Evolutionary conservation across 495 filamentous ascomycete genomes (phyloP).

Genomic region (Penicillium coffeae): DNA sequence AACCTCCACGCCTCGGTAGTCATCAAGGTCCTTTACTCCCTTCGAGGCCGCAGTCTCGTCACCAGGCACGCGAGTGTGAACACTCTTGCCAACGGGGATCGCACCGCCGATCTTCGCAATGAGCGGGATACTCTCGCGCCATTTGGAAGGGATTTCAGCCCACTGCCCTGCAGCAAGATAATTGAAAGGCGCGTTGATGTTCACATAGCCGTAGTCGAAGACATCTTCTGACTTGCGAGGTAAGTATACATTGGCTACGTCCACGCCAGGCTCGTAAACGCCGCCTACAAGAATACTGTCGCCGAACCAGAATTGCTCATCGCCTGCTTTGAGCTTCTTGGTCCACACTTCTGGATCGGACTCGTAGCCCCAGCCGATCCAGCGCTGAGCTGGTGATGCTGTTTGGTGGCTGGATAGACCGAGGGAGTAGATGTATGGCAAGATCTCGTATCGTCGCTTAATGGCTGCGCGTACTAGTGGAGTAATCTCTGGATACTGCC

Average conservation of each 20-base stretch:
- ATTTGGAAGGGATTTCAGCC: conserved; percentile 54
- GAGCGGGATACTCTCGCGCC: conserved; percentile 58
- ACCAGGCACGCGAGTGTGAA: conserved; percentile 53
- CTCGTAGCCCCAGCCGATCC: conserved; percentile 68
- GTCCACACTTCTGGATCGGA: conserved; percentile 60
- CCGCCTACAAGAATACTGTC: conserved; percentile 62
- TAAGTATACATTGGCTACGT: conserved; percentile 54
- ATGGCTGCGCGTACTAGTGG: conserved; percentile 58
- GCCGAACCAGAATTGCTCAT: conserved; percentile 69
- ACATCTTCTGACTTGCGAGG: conserved; percentile 39
- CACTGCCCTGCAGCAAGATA: conserved; percentile 57
- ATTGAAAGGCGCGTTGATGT: conserved; percentile 57
- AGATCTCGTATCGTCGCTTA: conserved; percentile 63
- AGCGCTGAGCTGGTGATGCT: conserved; percentile 60
- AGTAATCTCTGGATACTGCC: conserved; percentile 65
- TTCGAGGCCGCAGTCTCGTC: conserved; percentile 51
- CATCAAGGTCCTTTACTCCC: conserved; percentile 52
- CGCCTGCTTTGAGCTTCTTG: conserved; percentile 49
- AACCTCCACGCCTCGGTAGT: conserved; percentile 60
- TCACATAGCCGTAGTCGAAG: conserved; percentile 55
- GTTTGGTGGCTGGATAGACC: conserved; percentile 54
- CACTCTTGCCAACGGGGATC: conserved; percentile 54
- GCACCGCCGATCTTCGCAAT: conserved; percentile 58
- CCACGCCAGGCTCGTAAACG: conserved; percentile 57
- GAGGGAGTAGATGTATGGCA: conserved; percentile 65